Evolutionary conservation across 352 stramenopile genomes (phyloP).

Genomic region (Phytophthora pisi): DNA sequence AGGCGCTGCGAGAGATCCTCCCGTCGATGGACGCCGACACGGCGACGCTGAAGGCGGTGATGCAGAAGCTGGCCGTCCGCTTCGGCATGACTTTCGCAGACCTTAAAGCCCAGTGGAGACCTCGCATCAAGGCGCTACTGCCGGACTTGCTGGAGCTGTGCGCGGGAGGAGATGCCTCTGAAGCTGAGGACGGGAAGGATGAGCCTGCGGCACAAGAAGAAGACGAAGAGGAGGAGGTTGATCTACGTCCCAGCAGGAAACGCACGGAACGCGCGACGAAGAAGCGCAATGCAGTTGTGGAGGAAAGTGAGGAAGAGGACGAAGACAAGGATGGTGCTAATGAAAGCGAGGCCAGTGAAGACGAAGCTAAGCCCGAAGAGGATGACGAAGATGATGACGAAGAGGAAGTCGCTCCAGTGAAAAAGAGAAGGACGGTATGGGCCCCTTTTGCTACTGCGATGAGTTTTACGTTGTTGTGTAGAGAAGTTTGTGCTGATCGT

Average conservation of each 20-base stretch:
- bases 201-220: conserved; percentile 18
- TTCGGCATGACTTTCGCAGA: conserved; percentile 51
- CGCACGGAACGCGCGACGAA: conserved; percentile 20
- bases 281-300: conserved; percentile 45
- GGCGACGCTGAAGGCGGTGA: conserved; percentile 56
- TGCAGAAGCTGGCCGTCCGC: conserved; percentile 53
- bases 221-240: conserved; percentile 31
- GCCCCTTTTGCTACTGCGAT: not conserved
- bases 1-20: conserved; percentile 56
- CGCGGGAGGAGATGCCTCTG: conserved; percentile 10
- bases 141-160: conserved; percentile 54
- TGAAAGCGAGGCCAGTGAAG: conserved; percentile 40
- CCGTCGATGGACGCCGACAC: conserved; percentile 58
- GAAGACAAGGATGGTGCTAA: conserved; percentile 28
- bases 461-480: not conserved
- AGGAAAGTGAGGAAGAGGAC: conserved; percentile 55
- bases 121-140: conserved; percentile 53
- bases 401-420: conserved; percentile 25
- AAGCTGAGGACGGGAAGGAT: conserved; percentile 23
- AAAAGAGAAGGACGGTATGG: conserved; percentile 37
- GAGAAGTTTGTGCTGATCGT: conserved; percentile 2
- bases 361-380: conserved; percentile 27
- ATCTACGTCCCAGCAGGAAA: conserved; percentile 34
- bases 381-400: conserved; percentile 28
- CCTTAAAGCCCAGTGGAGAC: conserved; percentile 56